Conservation (phyloP, 1,284 basidiomycete species). For the Porogramme epimiltina region DNA sequence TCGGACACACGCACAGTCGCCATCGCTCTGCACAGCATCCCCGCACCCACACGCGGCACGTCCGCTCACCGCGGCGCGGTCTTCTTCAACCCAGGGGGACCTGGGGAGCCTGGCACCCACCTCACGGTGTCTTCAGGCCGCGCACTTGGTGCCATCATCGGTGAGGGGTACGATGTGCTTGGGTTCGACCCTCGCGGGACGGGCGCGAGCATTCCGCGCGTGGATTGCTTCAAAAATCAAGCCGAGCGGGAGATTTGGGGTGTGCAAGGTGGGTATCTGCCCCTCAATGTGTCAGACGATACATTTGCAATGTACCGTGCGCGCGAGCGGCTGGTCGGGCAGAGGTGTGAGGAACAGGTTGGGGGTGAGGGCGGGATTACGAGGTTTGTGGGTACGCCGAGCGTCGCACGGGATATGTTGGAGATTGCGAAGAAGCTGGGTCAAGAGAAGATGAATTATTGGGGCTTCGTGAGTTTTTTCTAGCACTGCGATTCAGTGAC, state of each 20-base stretch:
- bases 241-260: slow-evolving; percentile 21
- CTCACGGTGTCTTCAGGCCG: no score
- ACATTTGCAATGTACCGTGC: slow-evolving; percentile 9
- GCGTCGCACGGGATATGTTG: slow-evolving; percentile 53
- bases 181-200: slow-evolving; percentile 47
- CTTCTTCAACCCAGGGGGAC: slow-evolving; percentile 55
- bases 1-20: slow-evolving; percentile 24
- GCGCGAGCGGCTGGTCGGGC: slow-evolving; percentile 13
- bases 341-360: slow-evolving; percentile 13
- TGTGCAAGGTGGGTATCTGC: slow-evolving; percentile 7
- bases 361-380: slow-evolving; percentile 33
- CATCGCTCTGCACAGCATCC: slow-evolving; percentile 39
- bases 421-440: slow-evolving; percentile 46
- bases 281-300: not conserved
- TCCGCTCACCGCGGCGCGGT: slow-evolving; percentile 45
- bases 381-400: slow-evolving; percentile 43
- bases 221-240: slow-evolving; percentile 24
- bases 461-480: slow-evolving; percentile 48
- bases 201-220: slow-evolving; percentile 20
- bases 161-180: slow-evolving; percentile 40
- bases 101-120: slow-evolving; percentile 45
- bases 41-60: slow-evolving; percentile 17
- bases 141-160: not conserved
- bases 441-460: slow-evolving; percentile 48
- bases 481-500: no score